Percentiles rank a stretch among this genome's conserved stretches.
These are phyloP conservation scores for Cyamopsis tetragonoloba DNA, from an alignment of 306 rosid genomes.

Conservation along the genomic window DNA sequence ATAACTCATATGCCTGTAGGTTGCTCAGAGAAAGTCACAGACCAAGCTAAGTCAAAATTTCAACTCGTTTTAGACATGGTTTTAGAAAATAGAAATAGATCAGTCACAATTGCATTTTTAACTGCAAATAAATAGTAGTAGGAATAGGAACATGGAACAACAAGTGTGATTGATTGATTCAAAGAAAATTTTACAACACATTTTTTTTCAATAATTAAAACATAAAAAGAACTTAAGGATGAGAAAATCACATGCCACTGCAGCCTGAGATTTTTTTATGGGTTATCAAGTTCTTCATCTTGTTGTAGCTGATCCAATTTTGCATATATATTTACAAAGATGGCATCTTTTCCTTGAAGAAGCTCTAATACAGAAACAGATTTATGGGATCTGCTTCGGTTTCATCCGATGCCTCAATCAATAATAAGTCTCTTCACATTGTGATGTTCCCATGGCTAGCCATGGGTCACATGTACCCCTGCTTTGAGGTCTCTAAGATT, in stretches of 20 bases:
- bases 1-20: too few species aligned
- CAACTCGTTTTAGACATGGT: too few species aligned
- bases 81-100: too few species aligned
- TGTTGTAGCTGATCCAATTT: not conserved
- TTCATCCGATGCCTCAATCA: not conserved
- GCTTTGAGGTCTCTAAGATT: constrained; percentile 45
- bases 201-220: too few species aligned
- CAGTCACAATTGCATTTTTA: too few species aligned
- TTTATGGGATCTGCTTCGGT: not conserved
- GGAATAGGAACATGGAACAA: too few species aligned
- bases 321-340: not conserved
- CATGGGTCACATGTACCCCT: constrained; percentile 52
- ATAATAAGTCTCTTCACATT: constrained; percentile 43
- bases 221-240: too few species aligned
- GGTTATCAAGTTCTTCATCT: not conserved
- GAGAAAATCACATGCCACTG: not conserved
- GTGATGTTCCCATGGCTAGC: constrained; percentile 69
- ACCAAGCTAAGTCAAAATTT: too few species aligned
- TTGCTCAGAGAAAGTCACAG: too few species aligned
- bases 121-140: too few species aligned
- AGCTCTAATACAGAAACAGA: not conserved
- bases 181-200: too few species aligned
- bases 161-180: too few species aligned
- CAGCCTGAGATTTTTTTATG: not conserved
- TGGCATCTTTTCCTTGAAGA: not conserved